Conservation (phyloP, 1,139 yeast species). For the Lodderomyces beijingensis region DNA sequence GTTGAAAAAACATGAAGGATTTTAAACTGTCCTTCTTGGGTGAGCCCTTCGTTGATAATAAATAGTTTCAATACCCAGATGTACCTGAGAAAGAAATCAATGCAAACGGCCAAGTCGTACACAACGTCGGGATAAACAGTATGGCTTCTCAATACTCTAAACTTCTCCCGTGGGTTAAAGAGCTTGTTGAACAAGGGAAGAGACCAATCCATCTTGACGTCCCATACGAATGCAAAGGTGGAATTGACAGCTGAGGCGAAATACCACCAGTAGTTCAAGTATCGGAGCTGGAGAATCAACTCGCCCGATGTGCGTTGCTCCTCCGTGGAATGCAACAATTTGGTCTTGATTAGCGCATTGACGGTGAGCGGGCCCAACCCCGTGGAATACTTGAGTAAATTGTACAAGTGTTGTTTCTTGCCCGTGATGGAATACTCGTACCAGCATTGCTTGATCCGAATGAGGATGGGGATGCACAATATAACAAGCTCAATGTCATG, state of each 20-base stretch:
- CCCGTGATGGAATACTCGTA: slow-evolving; percentile 55
- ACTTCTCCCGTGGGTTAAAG: slow-evolving; percentile 1
- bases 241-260: slow-evolving; percentile 59
- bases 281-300: slow-evolving; percentile 12
- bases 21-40: slow-evolving; percentile 10
- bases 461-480: slow-evolving; percentile 58
- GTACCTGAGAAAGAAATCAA: slow-evolving; percentile 65
- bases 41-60: slow-evolving; percentile 25
- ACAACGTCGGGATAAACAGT: slow-evolving; percentile 9
- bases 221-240: slow-evolving; percentile 82
- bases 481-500: slow-evolving; percentile 43
- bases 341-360: slow-evolving; percentile 33
- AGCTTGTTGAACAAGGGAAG: slow-evolving; percentile 45
- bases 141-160: slow-evolving; percentile 8
- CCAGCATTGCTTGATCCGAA: slow-evolving; percentile 79
- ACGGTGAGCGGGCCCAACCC: slow-evolving; percentile 61
- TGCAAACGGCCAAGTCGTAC: slow-evolving; percentile 52
- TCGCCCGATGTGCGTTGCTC: slow-evolving; percentile 9
- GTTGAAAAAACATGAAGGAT: slow-evolving; percentile 19
- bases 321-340: slow-evolving; percentile 9
- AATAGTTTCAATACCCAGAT: slow-evolving; percentile 66
- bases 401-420: slow-evolving; percentile 56
- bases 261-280: slow-evolving; percentile 44
- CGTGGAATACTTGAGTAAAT: slow-evolving; percentile 69
- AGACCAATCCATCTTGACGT: slow-evolving; percentile 84